Evolutionary conservation across 2,329 filamentous ascomycete species (phyloP), one percentile per base, ranked within the genome.

Genomic region (Cryphonectria japonica): DNA sequence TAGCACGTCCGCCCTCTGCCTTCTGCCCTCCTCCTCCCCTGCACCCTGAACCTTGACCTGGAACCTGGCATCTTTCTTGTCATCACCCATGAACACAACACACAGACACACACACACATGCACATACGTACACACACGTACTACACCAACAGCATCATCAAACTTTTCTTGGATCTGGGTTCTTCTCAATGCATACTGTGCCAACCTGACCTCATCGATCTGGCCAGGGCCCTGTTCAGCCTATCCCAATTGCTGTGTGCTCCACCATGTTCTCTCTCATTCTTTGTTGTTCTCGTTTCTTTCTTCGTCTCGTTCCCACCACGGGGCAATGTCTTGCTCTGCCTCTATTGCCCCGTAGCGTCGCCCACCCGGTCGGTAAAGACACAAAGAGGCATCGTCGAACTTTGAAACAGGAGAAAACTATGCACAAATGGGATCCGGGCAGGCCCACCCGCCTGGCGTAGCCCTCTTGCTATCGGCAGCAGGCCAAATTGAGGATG

Each of bases 341-440:
- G 66, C 66, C 57, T 52, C 26, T 22, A 50, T 39, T 19, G 26
- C 29, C 34, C 41, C 29, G 26, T 59, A 61, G 54, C 34, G 54
- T 39, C 39, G 60, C 41, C 57, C 41, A 59, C 43, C 41, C 41
- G 32, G 57, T 52, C 52, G 50, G 34, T 26, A 39, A 14, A 41
- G 57, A 26, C 66, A 62, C 66, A 62, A 37, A 22, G 22, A 37
- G 43, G 26, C 29, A n/a, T 50, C 57, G 16, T 62, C n/a, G 19
- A 57, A 57, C 19, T 62, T 61, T 70, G 66, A 71, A 71, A 72
- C 68, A 66, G 62, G 69, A 67, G 54, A 66, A 46, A 50, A 34
- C n/a, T 61, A 52, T 68, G 66, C 66, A 60, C 66, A 62, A 52
- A 61, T 68, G 16, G 57, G 41, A 62, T 8, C 57, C 34, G 59